A percentile compares a stretch with the other conserved stretches of the same genome.
These are phyloP conservation scores for Carex myosuroides DNA, from an alignment of 176 grass and related monocot species.

Conservation along the genomic window DNA sequence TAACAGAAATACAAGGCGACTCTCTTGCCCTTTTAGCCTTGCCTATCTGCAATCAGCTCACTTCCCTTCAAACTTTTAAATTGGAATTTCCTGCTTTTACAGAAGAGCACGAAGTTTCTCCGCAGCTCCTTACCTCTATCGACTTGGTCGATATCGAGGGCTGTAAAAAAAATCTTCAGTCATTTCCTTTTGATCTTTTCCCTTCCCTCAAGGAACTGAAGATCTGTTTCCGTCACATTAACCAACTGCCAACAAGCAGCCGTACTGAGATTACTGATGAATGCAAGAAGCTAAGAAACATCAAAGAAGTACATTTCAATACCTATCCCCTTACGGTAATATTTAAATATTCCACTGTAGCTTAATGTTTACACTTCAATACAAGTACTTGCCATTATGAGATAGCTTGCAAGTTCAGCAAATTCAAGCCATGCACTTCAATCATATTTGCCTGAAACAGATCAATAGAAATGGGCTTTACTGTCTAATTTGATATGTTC, in stretches of 20 bases:
- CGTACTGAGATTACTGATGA: neutral
- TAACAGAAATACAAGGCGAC: neutral
- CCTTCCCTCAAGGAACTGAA: neutral
- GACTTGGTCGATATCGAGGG: accelerated
- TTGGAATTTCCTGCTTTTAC: neutral
- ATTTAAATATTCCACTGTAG: neutral
- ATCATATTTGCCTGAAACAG: neutral
- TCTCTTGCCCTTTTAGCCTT: neutral
- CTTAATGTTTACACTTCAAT: neutral
- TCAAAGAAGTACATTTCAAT: neutral
- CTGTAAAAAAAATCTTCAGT: accelerated
- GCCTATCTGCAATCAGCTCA: slow-evolving; percentile 10
- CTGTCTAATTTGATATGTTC: neutral
- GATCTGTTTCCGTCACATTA: accelerated
- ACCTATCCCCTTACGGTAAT: neutral
- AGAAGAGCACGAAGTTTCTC: slow-evolving; percentile 13
- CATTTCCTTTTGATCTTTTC: slow-evolving; percentile 19
- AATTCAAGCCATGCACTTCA: neutral
- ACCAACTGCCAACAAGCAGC: neutral
- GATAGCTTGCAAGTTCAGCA: neutral
- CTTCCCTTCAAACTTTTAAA: neutral
- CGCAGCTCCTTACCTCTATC: slow-evolving; percentile 18
- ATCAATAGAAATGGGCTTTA: neutral
- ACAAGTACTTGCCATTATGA: neutral
- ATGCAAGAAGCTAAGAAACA: neutral